A percentile compares a stretch with the other conserved stretches of the same genome.
phyloP scores from a whole-genome alignment of 1,284 basidiomycete species.

The Cryptococcus maquisensis region DNA sequence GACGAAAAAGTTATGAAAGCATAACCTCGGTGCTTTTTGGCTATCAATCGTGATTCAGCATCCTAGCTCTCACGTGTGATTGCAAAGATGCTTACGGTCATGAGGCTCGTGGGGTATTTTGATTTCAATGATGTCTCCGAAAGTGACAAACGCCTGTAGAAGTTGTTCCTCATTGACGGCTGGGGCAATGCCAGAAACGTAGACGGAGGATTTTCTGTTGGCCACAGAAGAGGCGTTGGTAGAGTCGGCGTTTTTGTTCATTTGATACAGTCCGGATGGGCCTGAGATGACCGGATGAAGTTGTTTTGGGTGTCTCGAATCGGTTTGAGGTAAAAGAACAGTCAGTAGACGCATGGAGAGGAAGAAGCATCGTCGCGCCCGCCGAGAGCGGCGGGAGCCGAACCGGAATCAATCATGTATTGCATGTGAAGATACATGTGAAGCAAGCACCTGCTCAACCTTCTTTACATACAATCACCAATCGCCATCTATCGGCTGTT shows the following conservation, averaged over 20 bases:
- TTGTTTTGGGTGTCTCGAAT: background rate
- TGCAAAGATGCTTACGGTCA: conserved; percentile 30
- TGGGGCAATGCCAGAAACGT: conserved; percentile 40
- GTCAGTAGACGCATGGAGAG: background rate
- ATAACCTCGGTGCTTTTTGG: conserved; percentile 42
- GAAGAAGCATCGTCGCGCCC: background rate
- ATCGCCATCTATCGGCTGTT: no score
- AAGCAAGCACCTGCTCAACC: no score
- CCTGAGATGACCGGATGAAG: background rate
- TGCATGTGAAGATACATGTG: no score
- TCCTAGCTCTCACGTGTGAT: background rate
- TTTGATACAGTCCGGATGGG: background rate
- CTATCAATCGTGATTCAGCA: conserved; percentile 4
- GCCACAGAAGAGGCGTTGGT: conserved; percentile 13
- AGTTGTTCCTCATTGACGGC: conserved; percentile 45
- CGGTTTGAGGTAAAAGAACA: background rate
- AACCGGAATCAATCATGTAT: no score
- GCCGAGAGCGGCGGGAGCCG: no score
- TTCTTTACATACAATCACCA: no score
- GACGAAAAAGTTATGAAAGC: conserved; percentile 48
- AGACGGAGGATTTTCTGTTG: conserved; percentile 37
- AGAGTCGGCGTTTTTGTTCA: conserved; percentile 11
- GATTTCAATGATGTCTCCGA: conserved; percentile 47
- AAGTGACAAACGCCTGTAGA: conserved; percentile 46
- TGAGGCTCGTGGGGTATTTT: conserved; percentile 41